Base-by-base conservation (phyloP, 164 flowering plant genomes). In the Santalum album region DNA sequence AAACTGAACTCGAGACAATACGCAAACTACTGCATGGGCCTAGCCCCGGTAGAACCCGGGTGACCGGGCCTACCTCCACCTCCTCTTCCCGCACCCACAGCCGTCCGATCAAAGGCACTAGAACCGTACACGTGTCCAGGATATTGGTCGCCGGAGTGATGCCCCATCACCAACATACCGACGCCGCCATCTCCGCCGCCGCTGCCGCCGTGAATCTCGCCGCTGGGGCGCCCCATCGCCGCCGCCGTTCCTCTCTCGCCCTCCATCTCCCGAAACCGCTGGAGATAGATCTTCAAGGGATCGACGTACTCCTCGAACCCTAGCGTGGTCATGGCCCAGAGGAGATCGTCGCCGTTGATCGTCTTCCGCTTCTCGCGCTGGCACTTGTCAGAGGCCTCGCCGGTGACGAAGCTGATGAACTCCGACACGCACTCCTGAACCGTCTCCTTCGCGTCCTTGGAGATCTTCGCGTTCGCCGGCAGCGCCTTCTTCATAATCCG, bases 371-470 rank as follows among this genome's bases (percentile, higher is more conserved):
- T 75, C 76, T 72, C 76, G 6, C 68, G 42, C 66, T 72, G 78
- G 53, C 78, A 75, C 78, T 75, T 72, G 25, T 75, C 78, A 12
- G 78, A 75, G 9, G 78, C 78, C 51, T 75, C 78, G 6, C 78
- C 78, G 11, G 78, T 75, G 43, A 71, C 55, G 70, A 75, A 75
- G 69, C 78, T 75, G 66, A 75, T 74, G 62, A 74, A 74, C 75
- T 74, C 78, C 56, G 78, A 74, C 19, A 71, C 78, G 35, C 78
- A 74, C 64, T 75, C 78, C 56, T 75, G 78, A 42, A 75, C 75
- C 25, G 75, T 71, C 63, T 74, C 78, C 49, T 74, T 74, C 19
- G 78, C 78, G 36, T 75, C 78, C 25, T 75, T 75, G 5, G 78
- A 75, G 29, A 74, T 71, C 64, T 74, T 74, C 12, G 75, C 78